Conservation (phyloP, 176 grass and related monocot genomes). For the Aegilops longissima region DNA sequence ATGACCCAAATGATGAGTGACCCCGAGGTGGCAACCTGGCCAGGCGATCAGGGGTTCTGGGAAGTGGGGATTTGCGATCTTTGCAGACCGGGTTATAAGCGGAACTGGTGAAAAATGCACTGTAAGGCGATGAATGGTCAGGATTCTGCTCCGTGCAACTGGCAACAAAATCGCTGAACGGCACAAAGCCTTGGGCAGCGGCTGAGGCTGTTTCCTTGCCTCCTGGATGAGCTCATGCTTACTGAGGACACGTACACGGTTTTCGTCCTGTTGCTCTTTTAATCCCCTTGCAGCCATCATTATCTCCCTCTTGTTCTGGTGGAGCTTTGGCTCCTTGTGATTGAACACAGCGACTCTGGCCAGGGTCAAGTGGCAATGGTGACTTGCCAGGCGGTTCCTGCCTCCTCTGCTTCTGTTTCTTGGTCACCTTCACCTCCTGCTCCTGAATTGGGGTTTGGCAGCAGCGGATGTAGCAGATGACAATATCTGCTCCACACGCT, state of each 20-base stretch:
- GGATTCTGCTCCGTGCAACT: not conserved
- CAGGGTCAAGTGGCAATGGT: not conserved
- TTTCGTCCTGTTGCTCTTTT: not conserved
- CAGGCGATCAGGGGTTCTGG: not conserved
- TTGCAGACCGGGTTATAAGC: slow-evolving; percentile 17
- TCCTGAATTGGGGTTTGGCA: no score
- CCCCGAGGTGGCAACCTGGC: not conserved
- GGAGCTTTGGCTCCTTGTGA: not conserved
- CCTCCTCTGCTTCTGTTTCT: not conserved
- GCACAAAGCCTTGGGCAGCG: not conserved
- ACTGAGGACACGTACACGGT: not conserved
- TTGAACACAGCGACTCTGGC: not conserved
- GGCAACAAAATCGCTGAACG: not conserved
- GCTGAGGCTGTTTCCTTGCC: not conserved
- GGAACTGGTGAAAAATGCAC: slow-evolving; percentile 37
- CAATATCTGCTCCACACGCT: not conserved
- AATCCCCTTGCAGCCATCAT: not conserved
- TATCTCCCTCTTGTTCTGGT: not conserved
- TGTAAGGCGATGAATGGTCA: not conserved
- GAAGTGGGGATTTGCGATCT: not conserved
- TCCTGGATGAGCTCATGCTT: slow-evolving; percentile 1
- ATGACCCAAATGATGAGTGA: not conserved
- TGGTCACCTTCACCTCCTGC: not conserved
- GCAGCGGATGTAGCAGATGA: no score
- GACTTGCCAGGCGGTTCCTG: not conserved